Percentiles rank a stretch among this genome's conserved stretches.
These are phyloP conservation scores for Ramularia endophylla DNA, from an alignment of 2,329 filamentous ascomycete species.

Conservation along the genomic window DNA sequence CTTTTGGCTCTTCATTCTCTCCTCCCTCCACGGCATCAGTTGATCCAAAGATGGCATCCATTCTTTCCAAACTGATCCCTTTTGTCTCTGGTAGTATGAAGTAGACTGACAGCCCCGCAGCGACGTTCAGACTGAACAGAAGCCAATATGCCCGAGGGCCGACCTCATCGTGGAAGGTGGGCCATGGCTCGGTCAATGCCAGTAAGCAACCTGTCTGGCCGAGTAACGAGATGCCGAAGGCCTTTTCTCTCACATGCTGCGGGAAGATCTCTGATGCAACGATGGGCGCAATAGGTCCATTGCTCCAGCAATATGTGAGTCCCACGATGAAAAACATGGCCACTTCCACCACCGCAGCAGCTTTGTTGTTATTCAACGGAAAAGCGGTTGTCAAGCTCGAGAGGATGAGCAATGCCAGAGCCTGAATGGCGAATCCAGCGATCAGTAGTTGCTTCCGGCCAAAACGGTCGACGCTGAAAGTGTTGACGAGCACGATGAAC, in stretches of 20 bases:
- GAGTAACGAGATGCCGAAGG: too few species aligned
- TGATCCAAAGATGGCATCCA: constrained; percentile 27
- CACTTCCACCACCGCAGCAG: constrained; percentile 36
- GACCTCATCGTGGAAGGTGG: too few species aligned
- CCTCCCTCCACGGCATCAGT: constrained; percentile 35
- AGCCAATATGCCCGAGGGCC: constrained; percentile 39
- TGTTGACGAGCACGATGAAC: constrained; percentile 37
- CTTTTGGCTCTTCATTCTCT: constrained; percentile 26
- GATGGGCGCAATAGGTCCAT: constrained; percentile 36
- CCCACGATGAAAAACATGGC: constrained; percentile 41
- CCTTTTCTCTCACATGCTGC: too few species aligned
- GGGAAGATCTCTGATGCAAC: too few species aligned
- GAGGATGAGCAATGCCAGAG: constrained; percentile 33
- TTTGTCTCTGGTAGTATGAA: constrained; percentile 66
- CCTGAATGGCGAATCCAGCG: constrained; percentile 34
- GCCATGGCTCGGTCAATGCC: too few species aligned
- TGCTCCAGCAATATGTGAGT: constrained; percentile 38
- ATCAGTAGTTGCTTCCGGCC: constrained; percentile 33
- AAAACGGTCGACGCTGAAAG: constrained; percentile 35
- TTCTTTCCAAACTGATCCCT: constrained; percentile 37
- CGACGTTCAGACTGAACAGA: constrained; percentile 34
- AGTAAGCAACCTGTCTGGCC: too few species aligned
- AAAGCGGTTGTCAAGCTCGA: constrained; percentile 35
- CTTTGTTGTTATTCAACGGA: constrained; percentile 33
- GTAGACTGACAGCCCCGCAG: constrained; percentile 49